Base-by-base conservation (phyloP, 2,329 filamentous ascomycete species). In the Biscogniauxia mediterranea region DNA sequence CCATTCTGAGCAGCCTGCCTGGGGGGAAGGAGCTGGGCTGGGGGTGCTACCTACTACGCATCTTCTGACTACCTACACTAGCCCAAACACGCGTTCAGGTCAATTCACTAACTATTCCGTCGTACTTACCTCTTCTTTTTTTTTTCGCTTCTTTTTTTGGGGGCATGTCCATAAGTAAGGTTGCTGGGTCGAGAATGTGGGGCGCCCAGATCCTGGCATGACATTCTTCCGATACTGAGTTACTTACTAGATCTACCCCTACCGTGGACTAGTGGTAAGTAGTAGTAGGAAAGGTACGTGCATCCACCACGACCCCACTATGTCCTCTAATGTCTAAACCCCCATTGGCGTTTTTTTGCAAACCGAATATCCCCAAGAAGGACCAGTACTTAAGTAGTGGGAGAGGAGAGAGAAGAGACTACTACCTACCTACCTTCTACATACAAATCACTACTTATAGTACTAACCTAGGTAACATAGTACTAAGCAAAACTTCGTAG, bases 11-110 rank as follows among this genome's bases (percentile, higher is more conserved):
- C 19, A 58, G 49, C 56, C 19, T 46, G 32, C 32, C 32, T 38
- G 32, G 32, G 38, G 38, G 38, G 38, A n/a, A 46, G 38, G 11
- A 46, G 38, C 38, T 46, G 38, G 38, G 38, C 38, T 46, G 38
- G 38, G 9, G 26, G 55, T 61, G 58, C 61, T 55, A 60, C 56
- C 7, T 61, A 46, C 32, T 15, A 38, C 32, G 38, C 38, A 46
- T 46, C 38, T 11, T 46, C 38, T 46, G 7, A 32, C 28, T 13
- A 28, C 26, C 26, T 28, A 32, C 28, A 32, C 28, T 32, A 15
- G 13, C 38, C 38, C 6, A 46, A 46, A 46, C 38, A 46, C 38
- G 38, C 38, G 38, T 46, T 32, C 28, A 32, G 28, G 17, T 46
- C 38, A 17, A 17, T 46, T 46, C 38, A n/a, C 38, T 46, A 15